Conservation (phyloP, 495 filamentous ascomycete species). For the Astrocystis sublimbata region DNA sequence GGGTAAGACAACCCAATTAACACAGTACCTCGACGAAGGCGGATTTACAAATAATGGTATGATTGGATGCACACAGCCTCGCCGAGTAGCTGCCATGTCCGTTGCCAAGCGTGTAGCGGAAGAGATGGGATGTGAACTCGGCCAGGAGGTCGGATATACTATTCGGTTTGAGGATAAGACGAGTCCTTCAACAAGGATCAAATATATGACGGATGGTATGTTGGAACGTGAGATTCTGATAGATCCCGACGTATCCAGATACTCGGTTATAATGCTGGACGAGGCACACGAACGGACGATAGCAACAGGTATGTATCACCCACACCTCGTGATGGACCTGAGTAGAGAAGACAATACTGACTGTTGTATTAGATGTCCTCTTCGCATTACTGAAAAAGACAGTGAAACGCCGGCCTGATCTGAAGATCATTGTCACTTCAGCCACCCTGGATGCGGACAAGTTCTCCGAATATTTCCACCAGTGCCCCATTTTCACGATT, state of each 20-base stretch:
- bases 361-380: constrained; percentile 66
- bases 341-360: background rate
- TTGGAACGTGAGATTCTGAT: constrained; percentile 91
- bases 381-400: constrained; percentile 96
- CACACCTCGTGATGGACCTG: background rate
- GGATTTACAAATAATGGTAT: constrained; percentile 88
- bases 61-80: constrained; percentile 96
- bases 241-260: constrained; percentile 82
- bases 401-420: constrained; percentile 76
- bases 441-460: constrained; percentile 97
- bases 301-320: constrained; percentile 54
- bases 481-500: constrained; percentile 93
- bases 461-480: constrained; percentile 92
- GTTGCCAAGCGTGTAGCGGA: constrained; percentile 96
- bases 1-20: constrained; percentile 95
- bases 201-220: constrained; percentile 99
- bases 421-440: constrained; percentile 94
- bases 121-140: constrained; percentile 89
- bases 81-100: constrained; percentile 95
- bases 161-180: constrained; percentile 98
- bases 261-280: constrained; percentile 97
- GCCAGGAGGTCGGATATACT: constrained; percentile 93
- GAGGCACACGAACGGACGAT: constrained; percentile 98
- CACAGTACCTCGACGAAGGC: constrained; percentile 90
- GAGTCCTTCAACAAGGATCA: constrained; percentile 86